A percentile compares a stretch with the other conserved stretches of the same genome.
phyloP scores from a whole-genome alignment of 192 early-diverging fungal species.

The Entrophospora sp. region DNA sequence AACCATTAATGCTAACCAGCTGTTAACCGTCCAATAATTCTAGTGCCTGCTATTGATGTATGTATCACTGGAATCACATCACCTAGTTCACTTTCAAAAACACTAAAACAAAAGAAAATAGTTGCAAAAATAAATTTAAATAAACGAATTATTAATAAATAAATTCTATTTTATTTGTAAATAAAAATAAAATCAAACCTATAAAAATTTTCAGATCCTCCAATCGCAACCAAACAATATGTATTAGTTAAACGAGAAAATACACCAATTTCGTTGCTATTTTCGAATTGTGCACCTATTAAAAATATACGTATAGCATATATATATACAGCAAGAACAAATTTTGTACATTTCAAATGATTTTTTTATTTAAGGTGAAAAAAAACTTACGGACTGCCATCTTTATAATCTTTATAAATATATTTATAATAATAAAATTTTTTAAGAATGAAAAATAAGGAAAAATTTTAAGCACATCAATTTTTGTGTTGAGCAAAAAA shows the following conservation, averaged over 20 bases:
- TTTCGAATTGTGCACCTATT: conserved; percentile 93
- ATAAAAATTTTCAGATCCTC: conserved; percentile 99
- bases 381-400: conserved; percentile 16
- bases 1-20: conserved; percentile 25
- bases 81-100: conserved; percentile 89
- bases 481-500: too few species aligned
- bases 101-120: conserved; percentile 35
- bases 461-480: too few species aligned
- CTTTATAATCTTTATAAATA: too few species aligned
- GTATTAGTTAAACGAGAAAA: conserved; percentile 97
- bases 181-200: conserved; percentile 41
- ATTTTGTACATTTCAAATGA: not conserved
- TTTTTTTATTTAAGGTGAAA: not conserved
- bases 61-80: conserved; percentile 96
- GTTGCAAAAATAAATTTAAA: too few species aligned
- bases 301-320: not conserved
- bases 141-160: not conserved
- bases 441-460: too few species aligned
- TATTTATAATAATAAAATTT: too few species aligned
- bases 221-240: conserved; percentile 93
- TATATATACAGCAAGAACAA: not conserved
- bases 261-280: conserved; percentile 98
- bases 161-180: not conserved
- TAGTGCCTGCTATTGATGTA: conserved; percentile 92
- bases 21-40: conserved; percentile 91